Conservation (phyloP, 2,329 filamentous ascomycete genomes). For the Proliferodiscus dingleyae region DNA sequence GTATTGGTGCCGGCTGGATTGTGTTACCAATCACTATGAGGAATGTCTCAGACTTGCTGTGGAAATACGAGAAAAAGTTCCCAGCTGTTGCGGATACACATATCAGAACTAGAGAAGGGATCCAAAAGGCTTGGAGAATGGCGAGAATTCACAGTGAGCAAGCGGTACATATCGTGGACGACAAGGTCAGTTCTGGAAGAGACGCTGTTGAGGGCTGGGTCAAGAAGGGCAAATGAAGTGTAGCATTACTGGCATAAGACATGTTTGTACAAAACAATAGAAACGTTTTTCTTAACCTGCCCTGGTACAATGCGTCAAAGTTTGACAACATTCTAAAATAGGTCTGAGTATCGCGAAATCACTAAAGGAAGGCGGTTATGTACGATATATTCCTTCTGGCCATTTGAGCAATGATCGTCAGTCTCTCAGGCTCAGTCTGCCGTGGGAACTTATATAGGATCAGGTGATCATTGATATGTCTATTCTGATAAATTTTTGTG, state of each 20-base stretch:
- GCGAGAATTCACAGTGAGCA: constrained; percentile 70
- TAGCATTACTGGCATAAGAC: too few relatives aligned
- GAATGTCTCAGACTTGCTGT: constrained; percentile 80
- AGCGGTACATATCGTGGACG: constrained; percentile 68
- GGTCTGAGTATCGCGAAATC: too few relatives aligned
- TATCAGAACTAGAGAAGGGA: constrained; percentile 61
- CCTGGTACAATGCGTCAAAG: not conserved
- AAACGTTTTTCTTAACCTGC: constrained; percentile 13
- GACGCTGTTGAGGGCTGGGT: constrained; percentile 85
- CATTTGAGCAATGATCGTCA: too few relatives aligned
- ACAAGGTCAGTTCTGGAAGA: constrained; percentile 71
- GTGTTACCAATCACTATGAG: constrained; percentile 84
- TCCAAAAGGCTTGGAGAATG: constrained; percentile 66
- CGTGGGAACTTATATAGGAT: too few relatives aligned
- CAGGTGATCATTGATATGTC: not conserved
- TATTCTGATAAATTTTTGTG: not conserved
- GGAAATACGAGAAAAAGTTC: constrained; percentile 89
- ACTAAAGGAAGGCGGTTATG: too few relatives aligned
- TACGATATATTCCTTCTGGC: not conserved
- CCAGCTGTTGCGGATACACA: constrained; percentile 81
- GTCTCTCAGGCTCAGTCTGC: too few relatives aligned
- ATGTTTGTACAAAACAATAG: constrained; percentile 20
- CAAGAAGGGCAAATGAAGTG: constrained; percentile 60
- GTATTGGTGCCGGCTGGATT: constrained; percentile 75
- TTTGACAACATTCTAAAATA: not conserved